Evolutionary conservation across 2,329 filamentous ascomycete genomes (phyloP), one percentile per base, ranked within the genome.

Genomic region (Botryotinia convoluta): DNA sequence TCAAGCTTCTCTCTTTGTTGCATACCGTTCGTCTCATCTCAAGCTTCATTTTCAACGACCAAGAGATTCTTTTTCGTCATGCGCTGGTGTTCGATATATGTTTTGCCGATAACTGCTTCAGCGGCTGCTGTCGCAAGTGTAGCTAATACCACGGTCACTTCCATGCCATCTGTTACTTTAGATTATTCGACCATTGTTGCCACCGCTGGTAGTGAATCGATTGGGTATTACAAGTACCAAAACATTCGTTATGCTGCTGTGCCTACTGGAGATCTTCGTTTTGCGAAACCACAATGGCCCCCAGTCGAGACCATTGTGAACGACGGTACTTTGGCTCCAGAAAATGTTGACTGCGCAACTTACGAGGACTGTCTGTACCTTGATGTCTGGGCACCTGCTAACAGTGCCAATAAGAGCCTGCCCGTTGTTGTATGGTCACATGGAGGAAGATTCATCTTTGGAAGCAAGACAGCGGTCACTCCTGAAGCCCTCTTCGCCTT

Each of bases 181-280:
- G 73, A 75, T 37, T 75, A 75, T 57, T 62, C 61, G 7, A 74
- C 73, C 18, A 59, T 75, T 45, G 57, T 69, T 32, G 65, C 74
- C 7, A 63, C 71, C 18, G 74, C 73, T 14, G 74, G 70, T 32
- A 75, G 72, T 68, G 70, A 54, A 14, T 70, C 67, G 12, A 51
- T 74, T 7, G 74, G 74, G 5, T 74, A 75, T 51, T 75, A 74
- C 39, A 68, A 68, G 65, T 68, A 81, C 60, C 81, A 82, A 72
- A 82, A 82, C 67, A 82, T 82, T 61, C 77, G 82, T 18, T 83
- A 80, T 69, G 81, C 80, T 4, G 78, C 80, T 4, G 77, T 81
- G 9, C 80, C 82, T 4, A 80, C 79, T 3, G 81, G 81, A 1
- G 74, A 80, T 51, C 76, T 82, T 26, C 79, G 81, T 20, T 83